Evolutionary conservation across 352 stramenopile species (phyloP).

Genomic region (Phytophthora foliorum): DNA sequence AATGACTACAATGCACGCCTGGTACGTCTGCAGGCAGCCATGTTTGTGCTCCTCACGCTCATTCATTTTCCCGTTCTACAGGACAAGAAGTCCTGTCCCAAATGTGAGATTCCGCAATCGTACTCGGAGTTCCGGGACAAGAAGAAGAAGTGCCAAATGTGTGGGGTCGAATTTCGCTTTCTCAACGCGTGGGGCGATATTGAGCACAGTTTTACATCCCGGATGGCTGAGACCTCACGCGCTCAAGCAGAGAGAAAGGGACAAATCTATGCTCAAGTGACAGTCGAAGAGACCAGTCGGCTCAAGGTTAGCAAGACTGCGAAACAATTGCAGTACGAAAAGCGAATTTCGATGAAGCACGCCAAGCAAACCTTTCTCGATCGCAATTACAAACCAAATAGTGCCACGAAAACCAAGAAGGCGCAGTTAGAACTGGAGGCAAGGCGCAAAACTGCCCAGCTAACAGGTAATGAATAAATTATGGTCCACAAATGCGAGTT

Average conservation of each 20-base stretch:
- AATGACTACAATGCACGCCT: slow-evolving; percentile 78
- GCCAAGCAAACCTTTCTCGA: slow-evolving; percentile 66
- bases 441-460: slow-evolving; percentile 35
- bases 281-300: slow-evolving; percentile 44
- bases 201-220: slow-evolving; percentile 64
- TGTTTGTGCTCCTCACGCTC: not conserved
- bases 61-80: slow-evolving; percentile 18
- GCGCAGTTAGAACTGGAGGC: slow-evolving; percentile 57
- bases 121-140: slow-evolving; percentile 90
- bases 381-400: slow-evolving; percentile 65
- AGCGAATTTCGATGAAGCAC: slow-evolving; percentile 62
- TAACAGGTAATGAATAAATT: slow-evolving; percentile 10
- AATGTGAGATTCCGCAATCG: slow-evolving; percentile 72
- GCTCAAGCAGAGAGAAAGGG: slow-evolving; percentile 56
- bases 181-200: slow-evolving; percentile 83
- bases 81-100: slow-evolving; percentile 87
- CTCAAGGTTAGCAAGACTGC: slow-evolving; percentile 54
- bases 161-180: slow-evolving; percentile 77
- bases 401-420: slow-evolving; percentile 68
- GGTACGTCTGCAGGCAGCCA: slow-evolving; percentile 26
- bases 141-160: slow-evolving; percentile 88
- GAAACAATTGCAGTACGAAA: slow-evolving; percentile 79
- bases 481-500: slow-evolving; percentile 1
- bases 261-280: slow-evolving; percentile 59
- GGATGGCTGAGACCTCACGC: slow-evolving; percentile 60